Conservation (phyloP, 2,329 filamentous ascomycete species). For the Thielaviopsis punctulata region DNA sequence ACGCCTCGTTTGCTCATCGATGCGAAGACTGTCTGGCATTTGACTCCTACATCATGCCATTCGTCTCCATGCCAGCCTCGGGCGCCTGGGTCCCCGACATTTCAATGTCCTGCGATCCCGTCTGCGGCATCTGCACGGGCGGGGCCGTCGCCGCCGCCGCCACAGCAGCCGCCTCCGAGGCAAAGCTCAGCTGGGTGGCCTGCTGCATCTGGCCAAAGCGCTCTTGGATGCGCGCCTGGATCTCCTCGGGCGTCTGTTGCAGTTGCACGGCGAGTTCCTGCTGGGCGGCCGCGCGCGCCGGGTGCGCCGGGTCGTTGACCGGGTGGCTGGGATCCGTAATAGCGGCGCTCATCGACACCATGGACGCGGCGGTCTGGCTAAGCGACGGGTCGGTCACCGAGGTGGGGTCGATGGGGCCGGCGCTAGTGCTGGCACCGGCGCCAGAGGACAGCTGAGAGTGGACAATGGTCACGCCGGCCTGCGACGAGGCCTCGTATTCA, state of each 20-base stretch:
- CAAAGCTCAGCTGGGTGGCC: constrained; percentile 2
- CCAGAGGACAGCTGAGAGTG: not conserved
- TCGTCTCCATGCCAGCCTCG: not conserved
- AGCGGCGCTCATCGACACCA: constrained; percentile 1
- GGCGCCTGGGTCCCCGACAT: not conserved
- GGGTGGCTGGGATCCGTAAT: constrained; percentile 4
- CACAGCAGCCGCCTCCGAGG: not conserved
- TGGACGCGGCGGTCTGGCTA: constrained; percentile 5
- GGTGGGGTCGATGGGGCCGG: constrained; percentile 6
- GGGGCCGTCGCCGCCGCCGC: not conserved
- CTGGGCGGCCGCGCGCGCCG: constrained; percentile 3
- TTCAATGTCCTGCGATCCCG: not conserved
- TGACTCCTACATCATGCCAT: not conserved
- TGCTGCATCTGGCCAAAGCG: constrained; percentile 10
- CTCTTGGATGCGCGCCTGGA: constrained; percentile 8
- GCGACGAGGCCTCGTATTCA: constrained; percentile 3
- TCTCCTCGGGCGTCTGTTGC: constrained; percentile 7
- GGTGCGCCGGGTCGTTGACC: constrained; percentile 1
- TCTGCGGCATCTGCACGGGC: not conserved
- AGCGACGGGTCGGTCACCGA: constrained; percentile 9
- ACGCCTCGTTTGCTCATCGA: too few relatives aligned
- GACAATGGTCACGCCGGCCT: not conserved
- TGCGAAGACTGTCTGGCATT: not conserved
- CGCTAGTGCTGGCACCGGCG: too few relatives aligned
- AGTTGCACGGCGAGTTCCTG: constrained; percentile 7